Base-by-base conservation (phyloP, 164 flowering plant species). In the Sextonia rubra region DNA sequence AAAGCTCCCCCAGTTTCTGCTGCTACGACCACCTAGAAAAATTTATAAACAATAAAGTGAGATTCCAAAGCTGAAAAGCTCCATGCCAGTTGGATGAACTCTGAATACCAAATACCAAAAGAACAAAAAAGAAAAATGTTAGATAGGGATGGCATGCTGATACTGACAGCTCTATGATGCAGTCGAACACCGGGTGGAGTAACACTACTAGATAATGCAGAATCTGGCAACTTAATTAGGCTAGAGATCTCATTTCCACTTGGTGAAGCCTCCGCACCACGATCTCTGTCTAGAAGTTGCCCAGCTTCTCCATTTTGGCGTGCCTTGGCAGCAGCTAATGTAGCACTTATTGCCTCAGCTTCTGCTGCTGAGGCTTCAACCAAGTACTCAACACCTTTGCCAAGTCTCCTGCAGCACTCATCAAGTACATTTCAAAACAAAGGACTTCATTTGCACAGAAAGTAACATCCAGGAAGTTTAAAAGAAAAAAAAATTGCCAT, bases 341-440 rank as follows among this genome's bases (percentile, higher is more conserved):
- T 82, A 37, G 97, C 97, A 87, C 84, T 92, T 48, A 96, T 96
- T 72, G 99, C 99, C 79, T 96, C 98, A 69, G 97, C 97, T 84
- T 96, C 99, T 67, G 97, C 98, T 64, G 98, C 94, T 30, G 99
- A 86, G 60, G 99, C 99, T 84, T 93, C 97, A 84, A 93, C 99
- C 84, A 96, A 82, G 77, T 89, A 89, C 75, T 96, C 99, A 64
- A 96, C 99, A 22, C 98, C 99, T 86, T 93, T 93, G 81, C 83
- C 91, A 69, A 77, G 75, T 78, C 91, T 85, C 88, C 99, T 96
- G 84, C 76, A 83, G 7, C 44, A 37, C 8, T 37, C 44, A 37
- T 37, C 44, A 37, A 37, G 44, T 61, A 69, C 60, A 24, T 64
- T 65, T 32, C 37, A 75, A 32, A 24, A 20, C n/a, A 67, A 44